These are phyloP conservation scores for Heritiera fomes DNA, from an alignment of 345 rosid species.

Conservation along the genomic window DNA sequence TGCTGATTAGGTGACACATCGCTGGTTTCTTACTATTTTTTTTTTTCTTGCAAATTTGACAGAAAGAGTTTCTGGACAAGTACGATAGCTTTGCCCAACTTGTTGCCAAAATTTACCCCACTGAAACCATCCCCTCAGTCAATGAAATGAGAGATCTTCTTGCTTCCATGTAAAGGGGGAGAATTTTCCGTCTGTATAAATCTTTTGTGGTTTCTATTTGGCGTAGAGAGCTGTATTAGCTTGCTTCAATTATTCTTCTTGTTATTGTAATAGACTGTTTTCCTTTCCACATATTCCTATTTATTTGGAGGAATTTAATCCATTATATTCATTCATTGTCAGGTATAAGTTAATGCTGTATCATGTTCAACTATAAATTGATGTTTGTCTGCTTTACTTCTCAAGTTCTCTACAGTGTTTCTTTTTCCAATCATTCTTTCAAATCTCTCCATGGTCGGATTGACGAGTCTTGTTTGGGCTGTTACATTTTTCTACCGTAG, in stretches of 20 bases:
- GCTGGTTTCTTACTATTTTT: slow-evolving; percentile 10
- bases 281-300: background rate
- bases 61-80: slow-evolving; percentile 96
- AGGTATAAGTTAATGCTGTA: slow-evolving; percentile 4
- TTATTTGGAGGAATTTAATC: background rate
- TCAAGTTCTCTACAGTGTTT: background rate
- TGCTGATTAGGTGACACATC: background rate
- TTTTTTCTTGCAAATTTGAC: slow-evolving; percentile 30
- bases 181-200: slow-evolving; percentile 14
- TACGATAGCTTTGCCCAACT: slow-evolving; percentile 89
- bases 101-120: slow-evolving; percentile 85
- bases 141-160: slow-evolving; percentile 79
- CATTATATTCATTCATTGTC: slow-evolving; percentile 19
- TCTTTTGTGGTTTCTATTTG: background rate
- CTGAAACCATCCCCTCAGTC: slow-evolving; percentile 67
- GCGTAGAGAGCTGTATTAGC: slow-evolving; percentile 22
- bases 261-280: slow-evolving; percentile 7
- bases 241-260: slow-evolving; percentile 26
- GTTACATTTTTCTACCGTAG: too few relatives aligned
- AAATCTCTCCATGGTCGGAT: background rate
- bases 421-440: background rate
- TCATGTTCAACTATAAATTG: background rate
- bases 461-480: too few relatives aligned
- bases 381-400: background rate
- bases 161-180: slow-evolving; percentile 63